Evolutionary conservation across 768 basidiomycete species (phyloP).

Genomic region (Kwoniella dejecticola): DNA sequence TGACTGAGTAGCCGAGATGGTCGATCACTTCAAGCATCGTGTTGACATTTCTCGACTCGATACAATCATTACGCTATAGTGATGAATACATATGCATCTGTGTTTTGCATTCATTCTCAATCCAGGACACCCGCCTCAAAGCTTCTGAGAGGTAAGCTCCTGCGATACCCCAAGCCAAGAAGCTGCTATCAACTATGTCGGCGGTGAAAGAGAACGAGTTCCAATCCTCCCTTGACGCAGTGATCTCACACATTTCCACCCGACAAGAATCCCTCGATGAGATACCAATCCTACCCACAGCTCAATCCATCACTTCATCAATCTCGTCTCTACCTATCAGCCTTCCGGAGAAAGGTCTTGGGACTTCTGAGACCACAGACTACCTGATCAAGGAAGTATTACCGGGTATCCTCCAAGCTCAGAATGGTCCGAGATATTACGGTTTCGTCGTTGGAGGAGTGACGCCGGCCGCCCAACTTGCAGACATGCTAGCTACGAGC

Average conservation of each 20-base stretch:
- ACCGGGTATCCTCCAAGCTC: slow-evolving; percentile 55
- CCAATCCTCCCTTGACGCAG: slow-evolving; percentile 9
- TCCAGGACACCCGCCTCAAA: no score
- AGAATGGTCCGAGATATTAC: slow-evolving; percentile 56
- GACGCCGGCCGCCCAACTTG: slow-evolving; percentile 54
- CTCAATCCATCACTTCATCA: slow-evolving; percentile 13
- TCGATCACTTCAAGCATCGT: no score
- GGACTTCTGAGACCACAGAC: slow-evolving; percentile 40
- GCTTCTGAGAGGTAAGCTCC: no score
- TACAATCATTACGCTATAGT: no score
- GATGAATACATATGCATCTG: no score
- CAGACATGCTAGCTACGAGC: slow-evolving; percentile 56
- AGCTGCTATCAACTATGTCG: no score
- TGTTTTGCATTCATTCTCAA: no score
- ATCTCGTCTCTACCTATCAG: slow-evolving; percentile 40
- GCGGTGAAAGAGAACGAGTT: slow-evolving; percentile 4
- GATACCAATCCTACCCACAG: slow-evolving; percentile 25
- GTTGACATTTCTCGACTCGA: no score
- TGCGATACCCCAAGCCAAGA: no score
- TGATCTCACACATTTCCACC: slow-evolving; percentile 23
- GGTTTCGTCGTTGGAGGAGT: slow-evolving; percentile 55
- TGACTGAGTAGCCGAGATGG: no score
- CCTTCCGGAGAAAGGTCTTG: slow-evolving; percentile 54
- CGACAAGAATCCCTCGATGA: slow-evolving; percentile 26
- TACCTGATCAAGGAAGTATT: slow-evolving; percentile 51